Evolutionary conservation across 2,329 filamentous ascomycete species (phyloP).

Genomic region (Atkinsonella hypoxylon): DNA sequence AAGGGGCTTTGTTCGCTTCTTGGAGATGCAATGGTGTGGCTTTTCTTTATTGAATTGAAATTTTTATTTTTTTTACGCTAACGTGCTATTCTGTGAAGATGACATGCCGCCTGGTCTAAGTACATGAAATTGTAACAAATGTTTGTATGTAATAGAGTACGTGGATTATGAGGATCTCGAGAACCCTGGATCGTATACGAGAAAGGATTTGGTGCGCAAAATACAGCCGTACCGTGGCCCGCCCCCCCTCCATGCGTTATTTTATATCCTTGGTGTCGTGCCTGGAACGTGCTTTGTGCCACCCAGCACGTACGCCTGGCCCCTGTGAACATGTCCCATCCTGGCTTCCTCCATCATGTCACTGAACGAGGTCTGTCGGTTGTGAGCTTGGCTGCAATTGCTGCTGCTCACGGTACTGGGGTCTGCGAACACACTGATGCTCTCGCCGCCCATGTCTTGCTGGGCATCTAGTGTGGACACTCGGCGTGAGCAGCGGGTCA

Average conservation of each 20-base stretch:
- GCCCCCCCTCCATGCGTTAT: too few relatives aligned
- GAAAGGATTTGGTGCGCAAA: too few relatives aligned
- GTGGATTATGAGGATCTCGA: too few relatives aligned
- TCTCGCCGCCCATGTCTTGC: slow-evolving; percentile 33
- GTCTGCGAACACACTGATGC: slow-evolving; percentile 42
- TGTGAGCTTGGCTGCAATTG: slow-evolving; percentile 7
- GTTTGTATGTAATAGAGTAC: too few relatives aligned
- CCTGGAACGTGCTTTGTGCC: slow-evolving; percentile 19
- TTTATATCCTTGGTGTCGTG: slow-evolving; percentile 20
- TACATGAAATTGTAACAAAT: too few relatives aligned
- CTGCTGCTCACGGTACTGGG: slow-evolving; percentile 24
- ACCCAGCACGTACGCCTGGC: slow-evolving; percentile 23
- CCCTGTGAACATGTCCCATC: slow-evolving; percentile 28
- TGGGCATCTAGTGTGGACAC: slow-evolving; percentile 23
- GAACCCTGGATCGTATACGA: too few relatives aligned
- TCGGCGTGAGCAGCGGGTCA: slow-evolving; percentile 14
- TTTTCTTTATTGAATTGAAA: too few relatives aligned
- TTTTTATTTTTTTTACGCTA: too few relatives aligned
- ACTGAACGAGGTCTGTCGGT: slow-evolving; percentile 36
- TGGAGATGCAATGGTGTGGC: not conserved
- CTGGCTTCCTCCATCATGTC: slow-evolving; percentile 39
- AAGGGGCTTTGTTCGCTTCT: too few relatives aligned
- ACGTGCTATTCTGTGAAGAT: too few relatives aligned
- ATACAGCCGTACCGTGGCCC: too few relatives aligned
- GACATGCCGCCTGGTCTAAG: too few relatives aligned